Evolutionary conservation across 768 basidiomycete species (phyloP).

Genomic region (Lactarius hatsudake): DNA sequence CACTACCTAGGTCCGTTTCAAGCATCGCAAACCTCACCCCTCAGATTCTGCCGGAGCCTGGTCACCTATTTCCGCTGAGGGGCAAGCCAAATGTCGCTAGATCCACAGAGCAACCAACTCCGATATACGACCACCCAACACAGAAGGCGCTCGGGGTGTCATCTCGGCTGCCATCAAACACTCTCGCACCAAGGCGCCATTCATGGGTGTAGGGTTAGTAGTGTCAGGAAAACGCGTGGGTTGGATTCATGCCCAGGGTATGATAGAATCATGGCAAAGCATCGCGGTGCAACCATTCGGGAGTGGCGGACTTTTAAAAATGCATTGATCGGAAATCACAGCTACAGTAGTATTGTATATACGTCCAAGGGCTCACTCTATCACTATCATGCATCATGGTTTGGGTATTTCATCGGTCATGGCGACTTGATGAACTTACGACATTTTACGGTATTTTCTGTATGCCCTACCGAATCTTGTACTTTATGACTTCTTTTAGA

Average conservation of each 20-base stretch:
- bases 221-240: neutral
- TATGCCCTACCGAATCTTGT: too few relatives aligned
- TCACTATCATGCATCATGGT: too few relatives aligned
- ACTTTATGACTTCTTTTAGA: too few relatives aligned
- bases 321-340: too few relatives aligned
- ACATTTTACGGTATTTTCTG: too few relatives aligned
- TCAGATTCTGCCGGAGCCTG: constrained; percentile 4
- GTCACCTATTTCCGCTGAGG: neutral
- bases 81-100: neutral
- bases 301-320: too few relatives aligned
- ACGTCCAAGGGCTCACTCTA: too few relatives aligned
- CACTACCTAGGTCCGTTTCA: neutral
- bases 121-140: neutral
- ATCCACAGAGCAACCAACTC: neutral
- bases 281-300: too few relatives aligned
- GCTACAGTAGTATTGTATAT: too few relatives aligned
- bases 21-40: neutral
- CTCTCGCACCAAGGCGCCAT: constrained; percentile 10
- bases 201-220: constrained; percentile 6
- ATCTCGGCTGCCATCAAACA: neutral
- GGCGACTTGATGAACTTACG: too few relatives aligned
- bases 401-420: neutral
- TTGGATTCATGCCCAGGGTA: neutral
- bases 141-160: neutral
- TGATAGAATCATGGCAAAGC: neutral